phyloP scores from a whole-genome alignment of 257 asterid genomes.

The Forsythia viridissima region DNA sequence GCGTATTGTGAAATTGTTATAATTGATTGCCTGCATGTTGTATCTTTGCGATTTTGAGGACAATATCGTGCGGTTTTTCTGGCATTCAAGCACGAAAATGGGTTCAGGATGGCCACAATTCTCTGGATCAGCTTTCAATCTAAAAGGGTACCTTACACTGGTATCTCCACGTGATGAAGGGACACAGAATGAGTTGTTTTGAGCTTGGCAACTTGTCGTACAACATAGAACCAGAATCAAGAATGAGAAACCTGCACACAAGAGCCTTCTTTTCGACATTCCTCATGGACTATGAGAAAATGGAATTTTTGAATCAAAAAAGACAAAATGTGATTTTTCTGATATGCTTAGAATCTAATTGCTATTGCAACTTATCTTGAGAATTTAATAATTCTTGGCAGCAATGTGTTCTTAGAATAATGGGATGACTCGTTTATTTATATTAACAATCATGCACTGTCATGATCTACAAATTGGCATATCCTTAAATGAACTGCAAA shows the following conservation, averaged over 20 bases:
- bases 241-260: slow-evolving; percentile 8
- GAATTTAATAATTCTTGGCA: slow-evolving; percentile 7
- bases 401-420: background rate
- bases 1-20: slow-evolving; percentile 47
- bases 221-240: slow-evolving; percentile 26
- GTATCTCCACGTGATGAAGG: slow-evolving; percentile 58
- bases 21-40: slow-evolving; percentile 47
- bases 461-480: background rate
- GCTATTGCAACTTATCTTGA: slow-evolving; percentile 11
- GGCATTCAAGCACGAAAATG: slow-evolving; percentile 49
- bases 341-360: background rate
- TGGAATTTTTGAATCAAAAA: background rate
- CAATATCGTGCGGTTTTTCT: slow-evolving; percentile 34
- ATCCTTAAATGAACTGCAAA: background rate
- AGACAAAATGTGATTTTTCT: background rate
- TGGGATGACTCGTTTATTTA: slow-evolving; percentile 1
- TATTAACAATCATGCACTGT: background rate
- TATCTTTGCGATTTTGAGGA: slow-evolving; percentile 27
- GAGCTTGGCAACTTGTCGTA: slow-evolving; percentile 32
- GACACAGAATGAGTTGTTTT: slow-evolving; percentile 33
- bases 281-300: background rate
- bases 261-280: slow-evolving; percentile 22
- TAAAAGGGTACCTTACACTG: slow-evolving; percentile 52
- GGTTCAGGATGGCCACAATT: slow-evolving; percentile 38
- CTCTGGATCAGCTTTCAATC: slow-evolving; percentile 43